Conservation (phyloP, 441 rosid genomes). For the Syzygium malaccense region DNA sequence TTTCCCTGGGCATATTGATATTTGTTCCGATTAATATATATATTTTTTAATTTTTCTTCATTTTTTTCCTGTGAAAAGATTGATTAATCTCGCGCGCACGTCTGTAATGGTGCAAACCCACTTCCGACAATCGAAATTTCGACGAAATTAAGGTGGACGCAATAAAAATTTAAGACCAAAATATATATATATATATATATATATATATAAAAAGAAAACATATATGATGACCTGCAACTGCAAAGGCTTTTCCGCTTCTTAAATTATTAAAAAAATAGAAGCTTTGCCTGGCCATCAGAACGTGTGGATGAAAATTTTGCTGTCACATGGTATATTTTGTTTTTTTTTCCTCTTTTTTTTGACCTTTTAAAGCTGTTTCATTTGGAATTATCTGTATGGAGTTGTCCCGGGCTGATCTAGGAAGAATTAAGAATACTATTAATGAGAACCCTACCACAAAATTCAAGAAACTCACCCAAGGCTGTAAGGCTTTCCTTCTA, state of each 20-base stretch:
- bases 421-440: background rate
- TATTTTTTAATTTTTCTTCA: background rate
- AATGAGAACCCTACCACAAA: background rate
- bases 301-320: background rate
- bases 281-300: background rate
- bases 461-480: background rate
- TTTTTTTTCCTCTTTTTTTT: background rate
- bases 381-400: background rate
- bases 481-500: background rate
- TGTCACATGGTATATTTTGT: background rate
- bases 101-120: background rate
- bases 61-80: background rate
- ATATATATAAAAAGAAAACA: background rate
- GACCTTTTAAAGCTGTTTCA: rapidly evolving
- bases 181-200: too few species aligned
- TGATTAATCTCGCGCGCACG: too few species aligned
- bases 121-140: background rate
- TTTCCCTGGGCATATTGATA: background rate
- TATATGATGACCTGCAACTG: background rate
- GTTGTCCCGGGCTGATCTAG: background rate
- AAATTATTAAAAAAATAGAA: background rate
- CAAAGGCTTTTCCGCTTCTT: background rate
- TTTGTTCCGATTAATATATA: too few species aligned
- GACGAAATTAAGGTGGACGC: background rate
- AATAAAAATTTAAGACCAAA: background rate